Evolutionary conservation across 305 asterid species (phyloP), one percentile per base, ranked within the genome.

Genomic region (Fraxinus ornus): DNA sequence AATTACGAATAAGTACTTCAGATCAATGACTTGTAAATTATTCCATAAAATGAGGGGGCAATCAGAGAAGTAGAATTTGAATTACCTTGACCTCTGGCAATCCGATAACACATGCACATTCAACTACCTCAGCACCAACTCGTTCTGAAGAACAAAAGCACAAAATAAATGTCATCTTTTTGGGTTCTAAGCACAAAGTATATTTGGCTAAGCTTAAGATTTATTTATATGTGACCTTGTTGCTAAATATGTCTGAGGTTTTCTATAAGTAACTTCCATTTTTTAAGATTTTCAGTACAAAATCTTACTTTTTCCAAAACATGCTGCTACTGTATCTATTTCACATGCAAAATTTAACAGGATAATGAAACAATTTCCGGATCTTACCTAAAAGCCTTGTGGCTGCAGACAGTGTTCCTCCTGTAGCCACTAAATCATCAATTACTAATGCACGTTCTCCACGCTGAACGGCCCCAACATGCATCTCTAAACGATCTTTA

Each of bases 391-490:
- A 85, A 17, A 94, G 94, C 87, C 88, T 88, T 52, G 89, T 91
- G 84, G 97, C 95, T 1, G 98, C 98, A 85, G 92, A 89, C 4
- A 94, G 86, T 9, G 97, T 94, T 79, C 98, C 98, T 32, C 98
- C 97, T 0, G 98, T 94, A 37, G 98, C 98, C 80, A 94, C 94
- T 76, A 94, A 81, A 85, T 94, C 98, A 74, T 94, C 97, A 9
- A 94, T 88, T 52, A 94, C 74, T 82, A 94, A 28, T 24, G 90
- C 95, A 13, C 93, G 93, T 74, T 93, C 98, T 0, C 93, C 94
- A 13, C 28, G 49, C 79, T 89, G 76, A 36, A 93, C 91, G 35
- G 93, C 95, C 76, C 93, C 92, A 12, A 88, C 90, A 15, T 93
- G 97, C 94, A 94, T 92, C 90, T 92, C 95, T 89, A 94, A 79